Evolutionary conservation across 1,284 basidiomycete species (phyloP), one percentile per base, ranked within the genome.

Genomic region (Leccinum pachyderme): DNA sequence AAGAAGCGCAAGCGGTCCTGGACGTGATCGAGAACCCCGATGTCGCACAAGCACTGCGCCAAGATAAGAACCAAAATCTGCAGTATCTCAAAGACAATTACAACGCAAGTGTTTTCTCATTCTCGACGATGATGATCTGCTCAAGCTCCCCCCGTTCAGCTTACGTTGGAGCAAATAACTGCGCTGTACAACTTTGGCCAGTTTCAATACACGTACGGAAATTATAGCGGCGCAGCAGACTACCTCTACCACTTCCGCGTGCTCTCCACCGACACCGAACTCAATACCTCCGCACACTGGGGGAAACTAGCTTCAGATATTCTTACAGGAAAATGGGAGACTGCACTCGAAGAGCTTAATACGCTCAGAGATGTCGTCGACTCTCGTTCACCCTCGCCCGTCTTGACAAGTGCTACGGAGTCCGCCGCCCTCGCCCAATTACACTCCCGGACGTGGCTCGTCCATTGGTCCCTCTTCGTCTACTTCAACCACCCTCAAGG

Each of bases 201-300:
- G 72, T 98, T 95, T 80, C 95, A 97, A 75, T 99, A 94, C 78
- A 93, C 95, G 33, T 93, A 93, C 70, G 96, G 97, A 54, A 93
- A 95, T 73, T 99, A 99, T 80, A 89, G 86, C 62, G 92, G 92
- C 58, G 95, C 97, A 22, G 94, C 95, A 52, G 95, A 98, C 74
- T 98, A 97, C 77, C 84, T 99, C 53, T 95, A 99, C 81, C 96
- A 99, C 72, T 99, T 98, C 83, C 92, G 95, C 59, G 89, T 98
- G 47, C 88, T 99, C 59, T 97, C 95, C 47, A 95, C 95, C 57
- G 93, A 97, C 72, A 80, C 82, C 59, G 90, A 95, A 55, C 87
- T 96, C 66, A 94, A 91, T 74, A 87, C 93, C 49, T 98, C 96
- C 9, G 92, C 95, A 5, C 91, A 95, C 75, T 99, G 96, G 97